These are phyloP conservation scores for Neurospora sp. DNA, from an alignment of 495 filamentous ascomycete species.

Conservation along the genomic window DNA sequence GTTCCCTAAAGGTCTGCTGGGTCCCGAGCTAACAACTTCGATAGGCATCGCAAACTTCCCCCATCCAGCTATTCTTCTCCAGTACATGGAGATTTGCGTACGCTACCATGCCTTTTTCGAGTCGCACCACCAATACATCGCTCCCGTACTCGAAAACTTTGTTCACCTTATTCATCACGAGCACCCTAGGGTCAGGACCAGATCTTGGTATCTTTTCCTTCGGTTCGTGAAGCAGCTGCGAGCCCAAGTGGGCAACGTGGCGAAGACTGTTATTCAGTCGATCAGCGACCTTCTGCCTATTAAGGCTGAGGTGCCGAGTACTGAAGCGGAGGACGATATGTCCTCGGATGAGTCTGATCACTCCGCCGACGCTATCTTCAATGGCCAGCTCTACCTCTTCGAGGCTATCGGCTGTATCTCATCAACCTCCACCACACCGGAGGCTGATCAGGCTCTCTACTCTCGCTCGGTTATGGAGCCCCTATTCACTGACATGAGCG, in stretches of 20 bases:
- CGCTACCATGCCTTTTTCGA: slow-evolving; percentile 93
- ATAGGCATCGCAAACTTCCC: slow-evolving; percentile 71
- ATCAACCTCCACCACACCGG: slow-evolving; percentile 60
- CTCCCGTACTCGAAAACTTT: slow-evolving; percentile 83
- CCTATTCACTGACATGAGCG: slow-evolving; percentile 75
- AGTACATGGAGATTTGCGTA: slow-evolving; percentile 97
- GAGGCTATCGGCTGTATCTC: slow-evolving; percentile 89
- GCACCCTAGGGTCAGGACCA: slow-evolving; percentile 69
- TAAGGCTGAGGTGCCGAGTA: slow-evolving; percentile 72
- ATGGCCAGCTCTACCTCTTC: slow-evolving; percentile 82
- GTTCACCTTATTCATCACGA: slow-evolving; percentile 80
- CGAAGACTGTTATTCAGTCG: slow-evolving; percentile 81
- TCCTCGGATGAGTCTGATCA: slow-evolving; percentile 84
- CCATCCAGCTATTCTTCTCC: slow-evolving; percentile 84
- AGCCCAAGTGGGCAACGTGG: slow-evolving; percentile 73
- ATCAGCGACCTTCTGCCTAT: slow-evolving; percentile 81
- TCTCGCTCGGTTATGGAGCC: slow-evolving; percentile 78
- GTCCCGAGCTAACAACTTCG: slow-evolving; percentile 11
- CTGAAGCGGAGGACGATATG: slow-evolving; percentile 79
- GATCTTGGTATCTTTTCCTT: slow-evolving; percentile 95
- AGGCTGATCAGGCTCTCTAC: slow-evolving; percentile 74
- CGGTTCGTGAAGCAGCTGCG: slow-evolving; percentile 86
- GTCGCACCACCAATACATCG: slow-evolving; percentile 63
- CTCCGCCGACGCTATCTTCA: slow-evolving; percentile 80
- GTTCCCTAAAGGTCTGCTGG: neutral